Base-by-base conservation (phyloP, 1,284 basidiomycete genomes). In the Ceratorhiza oryzae-sativae region DNA sequence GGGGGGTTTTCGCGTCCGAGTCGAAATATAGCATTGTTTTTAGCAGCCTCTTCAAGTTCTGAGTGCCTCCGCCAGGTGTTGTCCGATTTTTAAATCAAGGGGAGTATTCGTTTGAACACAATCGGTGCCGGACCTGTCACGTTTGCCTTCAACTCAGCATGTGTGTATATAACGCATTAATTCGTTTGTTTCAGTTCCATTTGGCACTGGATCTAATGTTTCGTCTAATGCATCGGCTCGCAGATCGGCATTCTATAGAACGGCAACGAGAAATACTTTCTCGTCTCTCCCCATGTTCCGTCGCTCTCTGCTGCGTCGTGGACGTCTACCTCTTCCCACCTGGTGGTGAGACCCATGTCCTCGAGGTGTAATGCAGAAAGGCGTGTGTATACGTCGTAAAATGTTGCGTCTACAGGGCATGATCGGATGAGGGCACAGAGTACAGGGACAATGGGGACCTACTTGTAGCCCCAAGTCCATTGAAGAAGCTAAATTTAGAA, bases 401-500 rank as follows among this genome's bases (percentile, higher is more conserved):
- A 94, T 5, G 91, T 83, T 0, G 89, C 84, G 80, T 95, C 93
- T 95, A 78, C 20, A 32, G n/a, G 42, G 1, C 10, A 48, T 3
- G 23, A 34, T 36, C 58, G n/a, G 46, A 34, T 36, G 15, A 68
- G 34, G 1, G 32, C 18, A n/a, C 18, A 20, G 20, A 8, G 30
- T 34, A 48, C 9, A 23, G 36, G 45, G 82, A 82, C 74, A 78
- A 93, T 94, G 13, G 18, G 34, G 48, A 83, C 82, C 74, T 78
- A 94, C 95, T 96, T 9, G 95, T 98, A 25, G 95, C 97, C 18
- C 94, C 97, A 0, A 99, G 85, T 3, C 97, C 97, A 79, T 99
- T 95, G 86, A 98, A 99, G 82, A 98, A 99, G 72, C 94, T 92
- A 79, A 97, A 94, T n/a, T 89, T 83, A 20, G 93, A 90, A 2